Conservation (phyloP, 2,329 filamentous ascomycete genomes). For the Ploettnerulaceae sp. region DNA sequence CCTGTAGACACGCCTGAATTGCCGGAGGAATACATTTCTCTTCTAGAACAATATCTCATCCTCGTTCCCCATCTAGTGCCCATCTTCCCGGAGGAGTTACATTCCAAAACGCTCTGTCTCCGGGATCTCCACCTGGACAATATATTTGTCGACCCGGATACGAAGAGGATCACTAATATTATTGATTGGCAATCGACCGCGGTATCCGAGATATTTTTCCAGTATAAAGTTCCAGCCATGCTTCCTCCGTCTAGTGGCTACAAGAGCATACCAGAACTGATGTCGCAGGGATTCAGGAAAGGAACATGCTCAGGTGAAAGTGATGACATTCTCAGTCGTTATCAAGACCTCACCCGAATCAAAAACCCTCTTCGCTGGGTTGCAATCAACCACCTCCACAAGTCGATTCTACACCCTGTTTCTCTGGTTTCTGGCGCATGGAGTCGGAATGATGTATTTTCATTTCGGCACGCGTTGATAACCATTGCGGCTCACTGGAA, state of each 20-base stretch:
- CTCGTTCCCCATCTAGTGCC: constrained; percentile 15
- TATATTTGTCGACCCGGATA: constrained; percentile 25
- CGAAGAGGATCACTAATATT: constrained; percentile 35
- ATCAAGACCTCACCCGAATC: constrained; percentile 9
- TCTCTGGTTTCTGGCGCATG: constrained; percentile 14
- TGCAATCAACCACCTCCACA: constrained; percentile 9
- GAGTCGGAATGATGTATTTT: constrained; percentile 15
- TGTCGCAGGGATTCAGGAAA: neutral
- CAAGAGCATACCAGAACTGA: constrained; percentile 4
- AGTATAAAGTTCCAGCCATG: constrained; percentile 15
- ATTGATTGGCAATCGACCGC: constrained; percentile 38
- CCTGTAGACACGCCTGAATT: constrained; percentile 15
- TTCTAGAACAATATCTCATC: constrained; percentile 17
- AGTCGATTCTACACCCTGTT: constrained; percentile 10
- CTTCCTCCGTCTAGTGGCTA: constrained; percentile 7
- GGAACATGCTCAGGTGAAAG: constrained; percentile 3
- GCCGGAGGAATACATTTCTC: constrained; percentile 21
- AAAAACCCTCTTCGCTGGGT: constrained; percentile 12
- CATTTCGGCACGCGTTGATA: constrained; percentile 7
- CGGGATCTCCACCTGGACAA: constrained; percentile 40
- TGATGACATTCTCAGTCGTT: constrained; percentile 11
- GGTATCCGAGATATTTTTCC: constrained; percentile 15
- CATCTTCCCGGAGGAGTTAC: constrained; percentile 1
- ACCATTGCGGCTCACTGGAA: constrained; percentile 5
- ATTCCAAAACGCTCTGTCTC: constrained; percentile 32